Evolutionary conservation across 2,329 filamentous ascomycete genomes (phyloP), one percentile per base, ranked within the genome.

Genomic region (Akanthomyces dipterigenus): DNA sequence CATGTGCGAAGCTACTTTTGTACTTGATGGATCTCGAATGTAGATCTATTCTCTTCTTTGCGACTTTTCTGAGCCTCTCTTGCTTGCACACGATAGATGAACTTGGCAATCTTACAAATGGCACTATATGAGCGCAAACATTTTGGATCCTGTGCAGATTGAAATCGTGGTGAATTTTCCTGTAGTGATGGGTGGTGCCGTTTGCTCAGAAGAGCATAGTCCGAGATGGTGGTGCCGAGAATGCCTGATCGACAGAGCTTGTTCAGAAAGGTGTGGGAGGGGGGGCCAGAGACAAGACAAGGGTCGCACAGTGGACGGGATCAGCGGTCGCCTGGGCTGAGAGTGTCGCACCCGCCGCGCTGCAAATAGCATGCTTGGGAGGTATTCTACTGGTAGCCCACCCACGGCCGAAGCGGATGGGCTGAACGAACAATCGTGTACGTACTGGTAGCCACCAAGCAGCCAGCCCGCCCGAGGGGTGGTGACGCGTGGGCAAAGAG

Each of bases 171-270:
- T 43, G 42, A 43, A 8, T 6, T 20, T 43, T 22, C 9, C 42
- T 22, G n/a, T 24, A 9, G 46, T 22, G 14, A 14, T 18, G 16
- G 24, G 24, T 55, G 36, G 24, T 55, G 36, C 14, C 55, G 18
- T 58, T 26, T 58, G 45, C 55, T 34, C 20, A 58, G 55, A 50
- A 49, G 5, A 50, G 55, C 34, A 50, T 50, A 50, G 55, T 26
- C 45, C 18, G 45, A 50, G 45, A 46, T 58, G 43, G 55, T 22
- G 45, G 55, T 58, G 55, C 55, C 55, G 55, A 58, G 36, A 58
- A 50, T 58, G 55, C 55, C 55, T 58, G 55, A 58, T 58, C 55
- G 55, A 26, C 55, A 22, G 55, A 20, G 28, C 55, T 26, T 36
- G 5, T 8, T 7, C 24, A 16, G n/a, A 36, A 16, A 24, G 34